A percentile compares a stretch with the other conserved stretches of the same genome.
These are phyloP conservation scores for Hypoxylon sp. DNA, from an alignment of 2,329 filamentous ascomycete genomes.

Conservation along the genomic window DNA sequence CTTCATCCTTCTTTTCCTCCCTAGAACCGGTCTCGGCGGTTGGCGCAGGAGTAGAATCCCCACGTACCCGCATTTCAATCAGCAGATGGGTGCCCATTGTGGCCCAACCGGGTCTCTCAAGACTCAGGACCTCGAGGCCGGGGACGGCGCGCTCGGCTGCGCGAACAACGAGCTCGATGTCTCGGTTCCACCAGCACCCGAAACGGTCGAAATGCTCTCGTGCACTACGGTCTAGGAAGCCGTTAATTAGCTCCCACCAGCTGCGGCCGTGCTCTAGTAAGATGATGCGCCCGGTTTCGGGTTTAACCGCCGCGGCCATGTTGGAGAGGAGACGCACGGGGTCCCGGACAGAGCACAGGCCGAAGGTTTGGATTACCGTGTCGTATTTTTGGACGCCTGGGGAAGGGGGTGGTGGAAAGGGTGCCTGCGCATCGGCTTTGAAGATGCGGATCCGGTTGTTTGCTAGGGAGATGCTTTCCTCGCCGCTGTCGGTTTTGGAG, in stretches of 20 bases:
- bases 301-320: conserved; percentile 65
- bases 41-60: neutral
- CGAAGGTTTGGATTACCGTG: conserved; percentile 74
- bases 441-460: conserved; percentile 62
- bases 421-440: conserved; percentile 61
- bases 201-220: conserved; percentile 69
- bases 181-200: conserved; percentile 78
- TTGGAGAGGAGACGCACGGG: conserved; percentile 67
- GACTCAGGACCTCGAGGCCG: conserved; percentile 68
- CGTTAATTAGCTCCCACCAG: conserved; percentile 67
- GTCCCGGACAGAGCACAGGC: conserved; percentile 72
- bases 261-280: conserved; percentile 74
- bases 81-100: conserved; percentile 71
- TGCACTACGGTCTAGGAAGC: conserved; percentile 68
- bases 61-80: conserved; percentile 64
- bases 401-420: conserved; percentile 58
- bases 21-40: neutral
- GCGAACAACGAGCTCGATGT: conserved; percentile 68
- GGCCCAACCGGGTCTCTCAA: conserved; percentile 64
- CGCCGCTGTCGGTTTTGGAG: conserved; percentile 21
- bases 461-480: conserved; percentile 53
- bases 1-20: conserved; percentile 17
- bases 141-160: conserved; percentile 63
- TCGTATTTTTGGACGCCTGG: conserved; percentile 65
- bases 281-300: conserved; percentile 69